These are phyloP conservation scores for Chaetomium fimeti DNA, from an alignment of 495 filamentous ascomycete species.

Conservation along the genomic window DNA sequence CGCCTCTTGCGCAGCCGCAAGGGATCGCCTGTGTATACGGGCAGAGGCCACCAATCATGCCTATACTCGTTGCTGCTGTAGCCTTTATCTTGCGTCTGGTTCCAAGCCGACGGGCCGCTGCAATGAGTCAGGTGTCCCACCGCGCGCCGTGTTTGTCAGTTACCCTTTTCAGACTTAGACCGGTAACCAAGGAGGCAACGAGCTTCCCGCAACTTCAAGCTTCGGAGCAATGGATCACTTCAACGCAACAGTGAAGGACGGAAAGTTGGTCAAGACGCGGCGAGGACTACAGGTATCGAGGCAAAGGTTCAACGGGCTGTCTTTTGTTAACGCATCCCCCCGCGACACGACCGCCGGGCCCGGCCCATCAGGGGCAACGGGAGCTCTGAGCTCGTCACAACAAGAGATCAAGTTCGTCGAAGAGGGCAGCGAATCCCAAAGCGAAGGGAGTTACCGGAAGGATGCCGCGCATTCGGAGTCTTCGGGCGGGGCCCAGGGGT, in stretches of 20 bases:
- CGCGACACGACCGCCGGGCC: conserved; percentile 10
- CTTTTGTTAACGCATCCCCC: conserved; percentile 35
- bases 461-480: conserved; percentile 5
- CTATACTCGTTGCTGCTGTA: not conserved
- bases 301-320: conserved; percentile 35
- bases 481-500: conserved; percentile 13
- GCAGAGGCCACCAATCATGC: not conserved
- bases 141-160: conserved; percentile 7
- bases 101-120: not conserved
- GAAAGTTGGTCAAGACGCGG: conserved; percentile 33
- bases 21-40: not conserved
- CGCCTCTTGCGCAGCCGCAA: not conserved
- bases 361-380: conserved; percentile 4
- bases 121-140: not conserved
- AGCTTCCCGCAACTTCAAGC: too few relatives aligned
- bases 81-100: conserved; percentile 7
- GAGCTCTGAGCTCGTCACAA: conserved; percentile 5
- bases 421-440: conserved; percentile 7
- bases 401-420: conserved; percentile 29
- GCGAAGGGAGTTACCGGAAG: conserved; percentile 1
- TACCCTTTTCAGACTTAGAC: not conserved
- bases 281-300: conserved; percentile 35
- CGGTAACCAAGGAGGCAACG: not conserved
- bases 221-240: conserved; percentile 33
- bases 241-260: conserved; percentile 35